Base-by-base conservation (phyloP, 2,329 filamentous ascomycete species). In the Lizonia empirigonia region DNA sequence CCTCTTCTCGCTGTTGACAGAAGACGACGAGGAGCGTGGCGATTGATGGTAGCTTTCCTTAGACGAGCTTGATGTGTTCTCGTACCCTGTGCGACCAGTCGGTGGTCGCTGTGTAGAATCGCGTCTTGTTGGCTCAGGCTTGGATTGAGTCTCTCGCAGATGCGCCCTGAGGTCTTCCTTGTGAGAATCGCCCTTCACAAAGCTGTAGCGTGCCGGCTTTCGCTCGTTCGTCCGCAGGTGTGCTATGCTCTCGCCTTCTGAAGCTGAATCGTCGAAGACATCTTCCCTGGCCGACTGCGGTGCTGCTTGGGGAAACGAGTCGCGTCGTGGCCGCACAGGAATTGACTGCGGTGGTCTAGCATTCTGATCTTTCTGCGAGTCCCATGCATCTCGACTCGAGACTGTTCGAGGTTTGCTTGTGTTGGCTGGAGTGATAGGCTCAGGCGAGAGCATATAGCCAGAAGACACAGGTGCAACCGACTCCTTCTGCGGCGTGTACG, bases 391-490 rank as follows among this genome's bases (percentile, higher is more conserved):
- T 9, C 55, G 56, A n/a, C 23, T 57, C 20, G 62, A 59, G 39
- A 63, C 57, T 29, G 69, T 55, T 45, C 60, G 57, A 52, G 69
- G 50, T 59, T 64, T 49, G 60, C 60, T 57, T 47, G 62, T 63
- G 9, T 59, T 63, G 15, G 69, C 67, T 5, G 77, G 76, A 22
- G 76, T 77, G 32, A 77, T 69, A 5, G 75, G 62, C 54, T 82
- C 79, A 20, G 80, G 79, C 7, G 81, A 80, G 15, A 80, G 69
- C 40, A 77, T 74, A 22, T 70, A 76, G 23, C 77, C 77, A 20
- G 64, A 69, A 29, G 72, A 71, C 32, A 72, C 72, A 1, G 66
- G 64, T 5, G 68, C 63, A 46, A 48, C 62, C 30, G 48, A 65
- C 47, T 66, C 68, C 24, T 63, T 71, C 27, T 71, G 65, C 5